Conservation (phyloP, 139 green algal genomes). For the Micromonas commoda region DNA sequence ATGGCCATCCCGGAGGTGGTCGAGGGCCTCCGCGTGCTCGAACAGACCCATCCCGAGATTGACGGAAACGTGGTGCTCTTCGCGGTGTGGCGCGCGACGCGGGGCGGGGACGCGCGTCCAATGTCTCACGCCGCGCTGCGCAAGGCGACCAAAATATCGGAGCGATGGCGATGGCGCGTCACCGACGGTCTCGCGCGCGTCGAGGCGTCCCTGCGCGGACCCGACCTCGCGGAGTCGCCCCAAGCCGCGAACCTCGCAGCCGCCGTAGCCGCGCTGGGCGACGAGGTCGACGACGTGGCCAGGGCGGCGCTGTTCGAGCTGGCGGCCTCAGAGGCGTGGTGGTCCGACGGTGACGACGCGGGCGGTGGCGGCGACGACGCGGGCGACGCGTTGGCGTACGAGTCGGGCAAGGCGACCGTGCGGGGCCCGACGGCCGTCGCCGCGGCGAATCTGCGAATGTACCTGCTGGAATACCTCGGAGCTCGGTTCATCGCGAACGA, state of each 20-base stretch:
- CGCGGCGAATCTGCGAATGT: neutral
- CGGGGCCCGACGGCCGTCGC: neutral
- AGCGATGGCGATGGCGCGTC: conserved; percentile 8
- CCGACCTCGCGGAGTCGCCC: neutral
- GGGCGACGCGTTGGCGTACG: neutral
- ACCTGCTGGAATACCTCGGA: neutral
- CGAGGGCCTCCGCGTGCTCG: neutral
- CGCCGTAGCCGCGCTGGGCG: neutral
- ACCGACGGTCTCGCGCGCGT: neutral
- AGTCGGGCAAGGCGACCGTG: neutral
- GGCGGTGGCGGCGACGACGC: neutral
- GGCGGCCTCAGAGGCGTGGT: neutral
- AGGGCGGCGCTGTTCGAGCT: neutral
- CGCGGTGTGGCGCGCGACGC: neutral
- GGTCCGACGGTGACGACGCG: neutral
- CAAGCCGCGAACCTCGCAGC: neutral
- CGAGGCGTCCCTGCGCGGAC: neutral
- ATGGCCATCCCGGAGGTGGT: neutral
- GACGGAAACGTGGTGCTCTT: neutral
- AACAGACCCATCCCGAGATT: neutral
- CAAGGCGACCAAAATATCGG: neutral
- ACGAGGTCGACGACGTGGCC: neutral
- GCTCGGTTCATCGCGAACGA: neutral
- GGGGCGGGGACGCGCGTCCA: neutral
- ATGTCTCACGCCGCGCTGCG: neutral